These are phyloP conservation scores for Marasmius fiardii DNA, from an alignment of 1,284 basidiomycete species.

Conservation along the genomic window DNA sequence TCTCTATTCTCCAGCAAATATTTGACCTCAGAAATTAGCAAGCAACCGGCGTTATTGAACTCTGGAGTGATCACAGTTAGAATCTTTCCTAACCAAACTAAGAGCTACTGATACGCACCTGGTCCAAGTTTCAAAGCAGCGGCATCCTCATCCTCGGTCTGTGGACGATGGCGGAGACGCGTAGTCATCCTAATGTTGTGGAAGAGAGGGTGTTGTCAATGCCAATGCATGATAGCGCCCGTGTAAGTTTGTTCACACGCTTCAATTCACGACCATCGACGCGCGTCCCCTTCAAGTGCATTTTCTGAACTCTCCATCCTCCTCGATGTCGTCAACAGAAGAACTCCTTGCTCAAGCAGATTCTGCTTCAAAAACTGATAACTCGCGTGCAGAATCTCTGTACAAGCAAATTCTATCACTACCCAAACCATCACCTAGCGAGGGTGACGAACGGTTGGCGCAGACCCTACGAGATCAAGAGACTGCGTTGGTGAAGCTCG, in stretches of 20 bases:
- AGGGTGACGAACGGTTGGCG: slow-evolving; percentile 35
- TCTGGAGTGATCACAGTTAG: slow-evolving; percentile 40
- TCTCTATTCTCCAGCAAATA: slow-evolving; percentile 84
- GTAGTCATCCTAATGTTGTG: slow-evolving; percentile 30
- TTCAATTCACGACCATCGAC: slow-evolving; percentile 35
- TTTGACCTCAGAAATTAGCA: slow-evolving; percentile 90
- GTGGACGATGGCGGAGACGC: slow-evolving; percentile 41
- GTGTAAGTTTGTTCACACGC: slow-evolving; percentile 30
- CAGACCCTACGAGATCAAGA: slow-evolving; percentile 80
- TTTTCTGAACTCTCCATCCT: slow-evolving; percentile 1
- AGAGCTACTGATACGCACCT: slow-evolving; percentile 33
- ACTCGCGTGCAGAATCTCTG: slow-evolving; percentile 54
- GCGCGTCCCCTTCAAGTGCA: slow-evolving; percentile 29
- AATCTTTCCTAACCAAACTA: too few species aligned
- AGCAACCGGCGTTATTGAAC: slow-evolving; percentile 87
- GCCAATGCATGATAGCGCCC: too few species aligned
- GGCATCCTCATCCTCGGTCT: slow-evolving; percentile 69
- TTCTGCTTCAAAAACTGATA: slow-evolving; percentile 26
- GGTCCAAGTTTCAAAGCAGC: slow-evolving; percentile 64
- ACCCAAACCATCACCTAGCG: slow-evolving; percentile 9
- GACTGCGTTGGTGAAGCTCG: slow-evolving; percentile 82
- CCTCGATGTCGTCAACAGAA: slow-evolving; percentile 33
- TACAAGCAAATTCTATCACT: slow-evolving; percentile 63
- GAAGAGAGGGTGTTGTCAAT: background rate
- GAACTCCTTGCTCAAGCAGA: slow-evolving; percentile 53